phyloP scores from a whole-genome alignment of 2,329 filamentous ascomycete species.

The Aurifilum marmelostoma region DNA sequence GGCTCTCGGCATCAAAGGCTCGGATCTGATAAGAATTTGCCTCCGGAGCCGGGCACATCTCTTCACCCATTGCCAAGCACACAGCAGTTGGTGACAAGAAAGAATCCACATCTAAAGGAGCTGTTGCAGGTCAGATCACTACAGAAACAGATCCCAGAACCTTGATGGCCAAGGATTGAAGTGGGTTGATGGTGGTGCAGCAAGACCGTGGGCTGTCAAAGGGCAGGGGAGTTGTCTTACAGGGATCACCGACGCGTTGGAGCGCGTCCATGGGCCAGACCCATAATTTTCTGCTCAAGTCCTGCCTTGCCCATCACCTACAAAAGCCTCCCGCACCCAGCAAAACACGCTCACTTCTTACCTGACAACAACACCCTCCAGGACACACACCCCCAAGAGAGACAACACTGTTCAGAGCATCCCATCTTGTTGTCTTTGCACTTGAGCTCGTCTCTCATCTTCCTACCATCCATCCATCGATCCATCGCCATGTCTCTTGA shows the following conservation, averaged over 20 bases:
- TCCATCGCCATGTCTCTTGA: conserved; percentile 70
- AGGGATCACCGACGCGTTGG: conserved; percentile 13
- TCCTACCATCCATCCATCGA: conserved; percentile 28
- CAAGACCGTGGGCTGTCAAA: neutral
- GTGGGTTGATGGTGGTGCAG: conserved; percentile 22
- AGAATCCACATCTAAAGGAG: conserved; percentile 10
- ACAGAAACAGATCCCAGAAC: neutral
- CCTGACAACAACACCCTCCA: conserved; percentile 12
- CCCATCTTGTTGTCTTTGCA: conserved; percentile 4
- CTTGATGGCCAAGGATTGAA: conserved; percentile 3
- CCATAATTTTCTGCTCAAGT: conserved; percentile 4
- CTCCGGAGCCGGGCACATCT: conserved; percentile 3
- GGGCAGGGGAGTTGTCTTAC: neutral
- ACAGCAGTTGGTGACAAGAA: neutral
- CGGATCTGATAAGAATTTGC: conserved; percentile 22
- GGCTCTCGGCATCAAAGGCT: neutral
- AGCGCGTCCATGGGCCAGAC: conserved; percentile 6
- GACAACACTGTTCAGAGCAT: conserved; percentile 8
- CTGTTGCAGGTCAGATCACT: neutral
- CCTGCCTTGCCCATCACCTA: conserved; percentile 14
- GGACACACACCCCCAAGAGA: conserved; percentile 2
- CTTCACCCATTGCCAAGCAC: neutral
- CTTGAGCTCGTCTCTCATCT: conserved; percentile 42
- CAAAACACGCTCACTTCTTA: conserved; percentile 14
- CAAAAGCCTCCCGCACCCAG: conserved; percentile 19